Evolutionary conservation across 1,139 yeast genomes (phyloP).

Genomic region (Candida sp.): DNA sequence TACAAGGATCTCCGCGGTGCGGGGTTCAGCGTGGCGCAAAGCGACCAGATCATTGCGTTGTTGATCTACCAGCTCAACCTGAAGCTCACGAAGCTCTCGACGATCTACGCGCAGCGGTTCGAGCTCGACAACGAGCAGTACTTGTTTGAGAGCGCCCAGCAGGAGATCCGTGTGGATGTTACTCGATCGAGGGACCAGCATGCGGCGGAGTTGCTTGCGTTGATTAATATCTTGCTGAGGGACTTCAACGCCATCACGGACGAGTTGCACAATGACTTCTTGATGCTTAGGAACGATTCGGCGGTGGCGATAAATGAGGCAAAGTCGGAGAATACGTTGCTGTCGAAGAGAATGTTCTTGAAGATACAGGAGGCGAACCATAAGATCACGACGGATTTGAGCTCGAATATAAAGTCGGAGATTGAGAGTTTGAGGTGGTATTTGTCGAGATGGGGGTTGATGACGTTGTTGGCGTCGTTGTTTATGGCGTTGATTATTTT

Average conservation of each 20-base stretch:
- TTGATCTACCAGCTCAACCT: conserved; percentile 53
- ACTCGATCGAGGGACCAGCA: conserved; percentile 75
- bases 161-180: conserved; percentile 83
- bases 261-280: conserved; percentile 73
- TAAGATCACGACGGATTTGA: conserved; percentile 82
- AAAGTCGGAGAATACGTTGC: conserved; percentile 80
- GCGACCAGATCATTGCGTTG: conserved; percentile 55
- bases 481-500: conserved; percentile 49
- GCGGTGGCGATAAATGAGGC: conserved; percentile 89
- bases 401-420: conserved; percentile 82
- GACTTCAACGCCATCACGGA: conserved; percentile 75
- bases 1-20: conserved; percentile 41
- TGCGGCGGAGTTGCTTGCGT: conserved; percentile 67
- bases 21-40: conserved; percentile 59
- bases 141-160: conserved; percentile 90
- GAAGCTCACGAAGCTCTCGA: conserved; percentile 60
- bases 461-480: conserved; percentile 55
- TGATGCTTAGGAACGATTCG: conserved; percentile 71
- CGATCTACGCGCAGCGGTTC: conserved; percentile 63
- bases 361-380: conserved; percentile 85
- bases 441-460: conserved; percentile 84
- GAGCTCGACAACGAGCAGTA: conserved; percentile 89
- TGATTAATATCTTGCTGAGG: conserved; percentile 72
- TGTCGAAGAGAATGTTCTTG: conserved; percentile 70
- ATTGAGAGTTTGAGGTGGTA: conserved; percentile 94